Percentiles rank a stretch among this genome's conserved stretches.
These are phyloP conservation scores for Talaromyces adpressus DNA, from an alignment of 495 filamentous ascomycete species.

Conservation along the genomic window DNA sequence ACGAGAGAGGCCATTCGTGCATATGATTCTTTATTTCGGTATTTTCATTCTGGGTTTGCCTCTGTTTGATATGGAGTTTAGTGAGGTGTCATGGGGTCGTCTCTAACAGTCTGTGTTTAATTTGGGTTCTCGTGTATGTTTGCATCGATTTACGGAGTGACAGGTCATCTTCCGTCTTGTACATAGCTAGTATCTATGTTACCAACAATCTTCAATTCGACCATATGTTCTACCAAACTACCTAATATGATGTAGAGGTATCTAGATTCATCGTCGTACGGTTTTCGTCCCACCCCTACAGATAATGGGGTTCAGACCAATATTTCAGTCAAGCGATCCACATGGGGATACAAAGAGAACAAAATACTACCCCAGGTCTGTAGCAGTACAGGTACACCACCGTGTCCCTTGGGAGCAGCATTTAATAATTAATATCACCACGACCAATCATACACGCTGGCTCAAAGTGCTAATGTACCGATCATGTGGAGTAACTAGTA, in stretches of 20 bases:
- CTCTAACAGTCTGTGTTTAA: neutral
- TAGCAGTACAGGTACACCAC: neutral
- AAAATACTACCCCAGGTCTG: neutral
- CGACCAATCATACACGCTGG: no score
- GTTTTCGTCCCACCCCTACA: neutral
- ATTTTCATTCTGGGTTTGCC: neutral
- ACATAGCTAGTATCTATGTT: constrained; percentile 2
- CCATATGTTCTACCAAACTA: neutral
- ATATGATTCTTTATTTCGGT: constrained; percentile 3
- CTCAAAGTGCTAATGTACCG: no score
- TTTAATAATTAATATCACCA: neutral
- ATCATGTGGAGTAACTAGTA: neutral
- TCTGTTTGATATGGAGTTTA: neutral
- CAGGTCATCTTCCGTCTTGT: constrained; percentile 4
- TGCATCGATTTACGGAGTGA: neutral
- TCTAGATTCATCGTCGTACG: neutral
- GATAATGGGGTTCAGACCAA: neutral
- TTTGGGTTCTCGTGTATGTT: constrained; percentile 1
- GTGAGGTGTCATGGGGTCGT: neutral
- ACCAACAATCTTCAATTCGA: neutral
- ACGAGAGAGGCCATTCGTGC: constrained; percentile 3
- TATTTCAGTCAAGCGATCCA: neutral
- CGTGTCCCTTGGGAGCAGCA: neutral
- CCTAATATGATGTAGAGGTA: neutral
- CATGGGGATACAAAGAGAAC: neutral